These are phyloP conservation scores for Trypanosomatidae sp. DNA, from an alignment of 208 protist species.

Conservation along the genomic window DNA sequence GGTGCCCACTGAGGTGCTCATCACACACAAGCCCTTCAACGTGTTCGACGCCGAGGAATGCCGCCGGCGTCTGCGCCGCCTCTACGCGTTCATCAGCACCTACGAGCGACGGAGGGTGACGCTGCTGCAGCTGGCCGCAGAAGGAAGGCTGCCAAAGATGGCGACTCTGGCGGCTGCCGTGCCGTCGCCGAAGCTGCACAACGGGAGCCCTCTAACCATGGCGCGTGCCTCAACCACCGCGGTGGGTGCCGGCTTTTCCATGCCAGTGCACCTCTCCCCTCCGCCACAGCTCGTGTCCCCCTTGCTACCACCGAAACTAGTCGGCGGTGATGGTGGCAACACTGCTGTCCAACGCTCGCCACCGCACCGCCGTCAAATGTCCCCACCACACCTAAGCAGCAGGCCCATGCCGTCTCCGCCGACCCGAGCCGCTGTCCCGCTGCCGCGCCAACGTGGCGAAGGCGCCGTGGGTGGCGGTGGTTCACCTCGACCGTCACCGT, in stretches of 20 bases:
- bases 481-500: not conserved
- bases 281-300: conserved; percentile 1
- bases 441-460: not conserved
- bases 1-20: conserved; percentile 4
- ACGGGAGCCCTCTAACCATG: not conserved
- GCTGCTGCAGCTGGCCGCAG: conserved; percentile 21
- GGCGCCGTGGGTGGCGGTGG: not conserved
- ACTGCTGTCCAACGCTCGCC: not conserved
- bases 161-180: not conserved
- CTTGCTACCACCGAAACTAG: not conserved
- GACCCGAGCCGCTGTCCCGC: not conserved
- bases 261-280: conserved; percentile 5
- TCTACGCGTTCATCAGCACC: conserved; percentile 43
- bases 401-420: not conserved
- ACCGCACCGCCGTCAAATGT: not conserved
- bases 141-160: conserved; percentile 13
- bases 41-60: conserved; percentile 62
- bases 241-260: not conserved
- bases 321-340: not conserved
- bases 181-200: not conserved
- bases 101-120: conserved; percentile 33
- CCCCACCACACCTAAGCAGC: not conserved
- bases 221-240: not conserved
- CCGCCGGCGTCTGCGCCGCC: conserved; percentile 46
- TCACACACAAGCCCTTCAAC: conserved; percentile 37